Evolutionary conservation across 495 filamentous ascomycete genomes (phyloP).

Genomic region (Penicillium odoratum): DNA sequence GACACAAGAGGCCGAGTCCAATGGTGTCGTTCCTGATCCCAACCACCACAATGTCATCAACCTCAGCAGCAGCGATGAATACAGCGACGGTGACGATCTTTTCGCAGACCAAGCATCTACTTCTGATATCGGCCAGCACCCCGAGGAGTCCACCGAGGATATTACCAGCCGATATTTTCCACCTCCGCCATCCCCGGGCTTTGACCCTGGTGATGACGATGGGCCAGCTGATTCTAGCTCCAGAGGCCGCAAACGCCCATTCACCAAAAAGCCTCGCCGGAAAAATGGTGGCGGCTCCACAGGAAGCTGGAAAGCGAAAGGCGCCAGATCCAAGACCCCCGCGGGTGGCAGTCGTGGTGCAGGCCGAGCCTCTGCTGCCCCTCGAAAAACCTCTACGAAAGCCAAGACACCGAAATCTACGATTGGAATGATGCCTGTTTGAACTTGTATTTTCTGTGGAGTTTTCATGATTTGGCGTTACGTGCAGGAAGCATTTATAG

Average conservation of each 20-base stretch:
- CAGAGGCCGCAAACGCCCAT: slow-evolving; percentile 31
- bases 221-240: slow-evolving; percentile 22
- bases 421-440: slow-evolving; percentile 52
- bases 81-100: slow-evolving; percentile 46
- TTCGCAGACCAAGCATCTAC: slow-evolving; percentile 40
- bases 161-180: slow-evolving; percentile 52
- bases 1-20: slow-evolving; percentile 45
- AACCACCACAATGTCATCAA: slow-evolving; percentile 69
- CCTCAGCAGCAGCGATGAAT: slow-evolving; percentile 64
- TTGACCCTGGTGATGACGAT: slow-evolving; percentile 27
- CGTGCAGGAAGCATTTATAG: slow-evolving; percentile 22
- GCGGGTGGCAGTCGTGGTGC: slow-evolving; percentile 23
- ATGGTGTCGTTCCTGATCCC: slow-evolving; percentile 51
- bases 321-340: slow-evolving; percentile 27
- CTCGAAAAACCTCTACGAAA: slow-evolving; percentile 29
- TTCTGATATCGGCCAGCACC: slow-evolving; percentile 34
- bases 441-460: slow-evolving; percentile 18
- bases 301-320: slow-evolving; percentile 29
- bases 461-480: slow-evolving; percentile 28
- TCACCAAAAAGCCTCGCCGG: slow-evolving; percentile 29
- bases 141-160: slow-evolving; percentile 15
- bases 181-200: slow-evolving; percentile 26
- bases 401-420: slow-evolving; percentile 35
- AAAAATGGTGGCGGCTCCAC: slow-evolving; percentile 29
- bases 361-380: slow-evolving; percentile 23